A percentile compares a stretch with the other conserved stretches of the same genome.
These are phyloP conservation scores for Tetraselmis chui DNA, from an alignment of 139 green algal genomes.

Conservation along the genomic window DNA sequence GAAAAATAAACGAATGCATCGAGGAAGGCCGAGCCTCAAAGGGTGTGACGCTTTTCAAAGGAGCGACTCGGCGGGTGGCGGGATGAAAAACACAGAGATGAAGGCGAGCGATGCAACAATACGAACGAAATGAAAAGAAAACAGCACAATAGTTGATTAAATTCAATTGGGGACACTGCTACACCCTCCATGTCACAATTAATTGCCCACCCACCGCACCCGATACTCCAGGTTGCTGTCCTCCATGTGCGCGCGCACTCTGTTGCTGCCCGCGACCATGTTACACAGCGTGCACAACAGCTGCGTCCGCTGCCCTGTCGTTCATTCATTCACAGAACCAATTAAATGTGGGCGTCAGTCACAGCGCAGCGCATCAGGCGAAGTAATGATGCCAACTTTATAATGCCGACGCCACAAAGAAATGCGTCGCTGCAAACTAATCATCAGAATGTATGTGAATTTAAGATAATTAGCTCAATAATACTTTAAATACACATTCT, in stretches of 20 bases:
- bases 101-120: not conserved
- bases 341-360: too few species aligned
- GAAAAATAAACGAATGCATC: too few species aligned
- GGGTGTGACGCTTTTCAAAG: too few species aligned
- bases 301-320: not conserved
- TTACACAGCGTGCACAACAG: not conserved
- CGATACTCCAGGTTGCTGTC: not conserved
- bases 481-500: too few species aligned
- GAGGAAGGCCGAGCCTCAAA: not conserved
- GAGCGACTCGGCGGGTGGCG: too few species aligned
- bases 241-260: not conserved
- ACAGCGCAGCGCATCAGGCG: too few species aligned
- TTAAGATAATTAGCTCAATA: too few species aligned
- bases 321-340: not conserved
- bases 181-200: too few species aligned
- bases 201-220: not conserved
- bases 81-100: too few species aligned
- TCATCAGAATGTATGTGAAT: not conserved
- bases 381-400: too few species aligned
- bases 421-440: not conserved
- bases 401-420: too few species aligned
- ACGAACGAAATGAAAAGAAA: not conserved
- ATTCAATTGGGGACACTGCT: too few species aligned
- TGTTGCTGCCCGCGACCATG: not conserved
- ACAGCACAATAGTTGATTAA: not conserved